phyloP scores from a whole-genome alignment of 768 basidiomycete species.

The Terana coerulea region DNA sequence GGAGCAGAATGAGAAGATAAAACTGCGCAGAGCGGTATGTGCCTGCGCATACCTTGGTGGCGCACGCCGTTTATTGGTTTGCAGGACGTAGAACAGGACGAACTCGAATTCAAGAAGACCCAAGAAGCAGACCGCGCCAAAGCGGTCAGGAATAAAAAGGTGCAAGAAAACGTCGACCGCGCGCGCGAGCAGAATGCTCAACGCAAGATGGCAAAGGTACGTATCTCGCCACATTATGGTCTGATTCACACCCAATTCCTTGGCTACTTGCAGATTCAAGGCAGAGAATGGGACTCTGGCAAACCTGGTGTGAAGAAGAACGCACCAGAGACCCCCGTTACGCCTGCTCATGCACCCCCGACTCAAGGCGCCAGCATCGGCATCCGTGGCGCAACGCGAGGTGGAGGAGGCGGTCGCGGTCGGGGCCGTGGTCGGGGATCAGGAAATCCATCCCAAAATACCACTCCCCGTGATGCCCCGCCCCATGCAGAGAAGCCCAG shows the following conservation, averaged over 20 bases:
- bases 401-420: conserved; percentile 18
- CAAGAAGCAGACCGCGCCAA: conserved; percentile 62
- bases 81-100: conserved; percentile 79
- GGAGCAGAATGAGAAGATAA: conserved; percentile 75
- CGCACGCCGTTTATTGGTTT: background rate
- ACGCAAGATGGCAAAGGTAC: conserved; percentile 70
- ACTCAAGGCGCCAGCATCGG: conserved; percentile 16
- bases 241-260: background rate
- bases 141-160: conserved; percentile 53
- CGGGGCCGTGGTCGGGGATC: conserved; percentile 19
- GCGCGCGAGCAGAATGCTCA: conserved; percentile 77
- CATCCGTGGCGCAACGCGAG: conserved; percentile 25
- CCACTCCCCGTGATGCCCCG: too few relatives aligned
- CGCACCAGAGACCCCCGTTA: conserved; percentile 12
- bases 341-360: conserved; percentile 13
- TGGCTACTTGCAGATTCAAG: conserved; percentile 51
- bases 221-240: background rate
- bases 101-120: conserved; percentile 70
- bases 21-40: conserved; percentile 59
- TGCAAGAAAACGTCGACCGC: conserved; percentile 65
- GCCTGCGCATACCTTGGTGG: background rate
- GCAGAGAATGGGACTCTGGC: conserved; percentile 82
- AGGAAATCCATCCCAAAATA: too few relatives aligned
- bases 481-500: too few relatives aligned
- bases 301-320: conserved; percentile 38